A percentile compares a stretch with the other conserved stretches of the same genome.
Evolutionary conservation across 306 rosid genomes (phyloP).

Genomic region (Acacia confusa): DNA sequence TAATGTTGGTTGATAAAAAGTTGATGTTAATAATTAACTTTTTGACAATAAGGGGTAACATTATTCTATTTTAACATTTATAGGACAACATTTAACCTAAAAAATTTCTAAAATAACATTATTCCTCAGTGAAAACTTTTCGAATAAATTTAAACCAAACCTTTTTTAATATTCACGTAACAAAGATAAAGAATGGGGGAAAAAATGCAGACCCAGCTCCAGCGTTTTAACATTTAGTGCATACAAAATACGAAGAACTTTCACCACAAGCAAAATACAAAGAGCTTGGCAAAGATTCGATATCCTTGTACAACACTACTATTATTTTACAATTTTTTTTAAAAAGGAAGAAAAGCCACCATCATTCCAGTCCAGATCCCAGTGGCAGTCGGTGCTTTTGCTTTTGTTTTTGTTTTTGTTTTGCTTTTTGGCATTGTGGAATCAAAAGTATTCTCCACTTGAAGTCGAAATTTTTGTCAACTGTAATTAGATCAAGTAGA

Average conservation of each 20-base stretch:
- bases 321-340: neutral
- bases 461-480: too few relatives aligned
- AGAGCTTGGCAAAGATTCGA: neutral
- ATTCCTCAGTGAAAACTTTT: too few relatives aligned
- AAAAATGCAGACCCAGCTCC: neutral
- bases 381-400: neutral
- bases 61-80: too few relatives aligned
- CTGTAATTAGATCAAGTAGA: neutral
- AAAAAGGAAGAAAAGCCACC: neutral
- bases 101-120: too few relatives aligned
- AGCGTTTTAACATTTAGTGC: neutral
- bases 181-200: neutral
- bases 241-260: neutral
- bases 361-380: neutral
- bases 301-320: neutral
- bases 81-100: too few relatives aligned
- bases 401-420: too few relatives aligned
- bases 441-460: too few relatives aligned
- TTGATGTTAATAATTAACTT: accelerated
- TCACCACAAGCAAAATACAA: neutral
- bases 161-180: neutral
- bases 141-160: accelerated
- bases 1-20: too few relatives aligned
- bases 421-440: neutral
- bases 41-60: too few relatives aligned